Percentiles rank a stretch among this genome's conserved stretches.
Evolutionary conservation across 805 yeast species (phyloP).

Genomic region (Starmerella floris): DNA sequence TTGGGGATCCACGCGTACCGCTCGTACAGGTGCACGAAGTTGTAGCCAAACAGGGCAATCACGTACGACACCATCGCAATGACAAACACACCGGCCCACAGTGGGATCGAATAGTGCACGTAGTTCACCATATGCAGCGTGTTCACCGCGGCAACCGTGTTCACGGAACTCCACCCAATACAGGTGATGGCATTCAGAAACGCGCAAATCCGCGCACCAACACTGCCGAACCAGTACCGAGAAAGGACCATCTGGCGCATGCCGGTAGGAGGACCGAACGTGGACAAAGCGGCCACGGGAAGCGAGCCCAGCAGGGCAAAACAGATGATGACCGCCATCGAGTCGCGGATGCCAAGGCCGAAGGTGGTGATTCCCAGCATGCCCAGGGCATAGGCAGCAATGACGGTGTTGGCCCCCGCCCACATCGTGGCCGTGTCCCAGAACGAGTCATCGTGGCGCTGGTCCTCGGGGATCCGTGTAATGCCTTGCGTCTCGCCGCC

Average conservation of each 20-base stretch:
- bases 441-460: slow-evolving; percentile 53
- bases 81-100: slow-evolving; percentile 82
- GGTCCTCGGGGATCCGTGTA: slow-evolving; percentile 67
- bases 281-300: slow-evolving; percentile 72
- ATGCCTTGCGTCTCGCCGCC: slow-evolving; percentile 57
- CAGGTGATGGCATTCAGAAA: slow-evolving; percentile 69
- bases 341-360: slow-evolving; percentile 60
- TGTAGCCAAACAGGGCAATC: slow-evolving; percentile 72
- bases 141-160: slow-evolving; percentile 81
- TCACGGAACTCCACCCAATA: slow-evolving; percentile 92
- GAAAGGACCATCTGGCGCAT: slow-evolving; percentile 78
- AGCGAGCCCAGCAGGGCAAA: slow-evolving; percentile 59
- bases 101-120: slow-evolving; percentile 43
- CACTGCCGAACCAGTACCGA: slow-evolving; percentile 63
- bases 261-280: slow-evolving; percentile 74
- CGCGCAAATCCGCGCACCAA: slow-evolving; percentile 63
- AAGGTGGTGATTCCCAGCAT: slow-evolving; percentile 52
- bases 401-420: slow-evolving; percentile 79
- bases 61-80: slow-evolving; percentile 51
- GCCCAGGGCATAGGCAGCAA: slow-evolving; percentile 73
- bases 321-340: slow-evolving; percentile 52
- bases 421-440: slow-evolving; percentile 74
- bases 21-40: slow-evolving; percentile 67
- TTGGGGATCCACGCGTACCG: slow-evolving; percentile 84
- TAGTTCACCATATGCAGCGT: slow-evolving; percentile 61